Conservation (phyloP, 352 stramenopile genomes). For the Phytophthora sp. region DNA sequence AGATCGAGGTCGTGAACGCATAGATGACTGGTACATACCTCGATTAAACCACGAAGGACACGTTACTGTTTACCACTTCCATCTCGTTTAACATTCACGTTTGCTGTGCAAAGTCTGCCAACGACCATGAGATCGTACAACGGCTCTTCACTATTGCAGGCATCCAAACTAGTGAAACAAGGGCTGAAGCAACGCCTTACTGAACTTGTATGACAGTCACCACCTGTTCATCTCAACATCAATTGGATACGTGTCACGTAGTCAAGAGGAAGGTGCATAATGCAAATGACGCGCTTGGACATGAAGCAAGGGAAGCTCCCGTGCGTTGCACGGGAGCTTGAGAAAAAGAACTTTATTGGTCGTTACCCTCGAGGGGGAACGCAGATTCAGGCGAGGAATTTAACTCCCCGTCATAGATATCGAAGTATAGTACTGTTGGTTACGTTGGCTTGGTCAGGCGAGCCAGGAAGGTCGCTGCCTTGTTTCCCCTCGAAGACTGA, state of each 20-base stretch:
- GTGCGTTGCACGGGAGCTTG: conserved; percentile 27
- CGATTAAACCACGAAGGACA: conserved; percentile 4
- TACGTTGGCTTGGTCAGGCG: not conserved
- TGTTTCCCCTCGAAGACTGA: too few species aligned
- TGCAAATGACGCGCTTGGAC: conserved; percentile 7
- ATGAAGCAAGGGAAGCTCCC: conserved; percentile 22
- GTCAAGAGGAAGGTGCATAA: too few species aligned
- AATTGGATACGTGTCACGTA: too few species aligned
- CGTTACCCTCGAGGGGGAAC: conserved; percentile 5
- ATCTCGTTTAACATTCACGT: conserved; percentile 24
- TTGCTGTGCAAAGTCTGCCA: too few species aligned
- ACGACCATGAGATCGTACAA: too few species aligned
- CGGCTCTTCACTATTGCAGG: too few species aligned
- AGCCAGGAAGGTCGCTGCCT: too few species aligned
- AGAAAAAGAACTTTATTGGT: conserved; percentile 32
- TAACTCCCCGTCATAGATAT: conserved; percentile 33
- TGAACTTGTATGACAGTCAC: too few species aligned
- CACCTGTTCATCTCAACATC: too few species aligned
- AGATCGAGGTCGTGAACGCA: conserved; percentile 91
- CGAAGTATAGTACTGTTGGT: conserved; percentile 36
- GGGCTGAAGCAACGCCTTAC: too few species aligned
- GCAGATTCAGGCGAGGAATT: conserved; percentile 11
- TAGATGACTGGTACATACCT: conserved; percentile 20
- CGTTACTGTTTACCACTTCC: conserved; percentile 7
- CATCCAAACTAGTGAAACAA: too few species aligned